Percentiles rank a stretch among this genome's conserved stretches.
These are phyloP conservation scores for Geranomyces michiganensis DNA, from an alignment of 192 early-diverging fungal genomes.

Conservation along the genomic window DNA sequence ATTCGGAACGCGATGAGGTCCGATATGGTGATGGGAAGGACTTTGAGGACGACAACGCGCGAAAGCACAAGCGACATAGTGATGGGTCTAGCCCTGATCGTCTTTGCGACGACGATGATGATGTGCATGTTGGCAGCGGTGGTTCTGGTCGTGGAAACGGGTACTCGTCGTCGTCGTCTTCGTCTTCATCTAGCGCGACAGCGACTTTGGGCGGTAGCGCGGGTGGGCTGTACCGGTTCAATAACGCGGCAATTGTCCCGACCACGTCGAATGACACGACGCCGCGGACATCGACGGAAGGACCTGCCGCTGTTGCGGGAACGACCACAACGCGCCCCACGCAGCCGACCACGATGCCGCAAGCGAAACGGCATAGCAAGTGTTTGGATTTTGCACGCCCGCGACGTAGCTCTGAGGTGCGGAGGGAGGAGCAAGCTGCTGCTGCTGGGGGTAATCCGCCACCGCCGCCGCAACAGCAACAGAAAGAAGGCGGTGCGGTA, in stretches of 20 bases:
- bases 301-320: not conserved
- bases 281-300: not conserved
- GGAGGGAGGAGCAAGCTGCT: constrained; percentile 2
- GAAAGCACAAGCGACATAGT: not conserved
- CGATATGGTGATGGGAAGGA: not conserved
- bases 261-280: not conserved
- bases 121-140: too few relatives aligned
- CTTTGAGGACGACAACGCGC: not conserved
- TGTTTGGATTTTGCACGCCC: constrained; percentile 11
- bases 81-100: not conserved
- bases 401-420: not conserved
- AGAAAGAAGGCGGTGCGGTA: not conserved
- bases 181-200: not conserved
- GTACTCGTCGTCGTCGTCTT: not conserved
- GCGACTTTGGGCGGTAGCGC: not conserved
- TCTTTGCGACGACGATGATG: not conserved
- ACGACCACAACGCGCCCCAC: not conserved
- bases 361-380: not conserved
- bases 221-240: constrained; percentile 12
- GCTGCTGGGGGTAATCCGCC: too few relatives aligned
- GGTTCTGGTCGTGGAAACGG: not conserved
- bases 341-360: not conserved
- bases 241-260: constrained; percentile 9
- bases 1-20: not conserved
- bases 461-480: not conserved